Evolutionary conservation across 192 early-diverging fungal species (phyloP), one percentile per base, ranked within the genome.

Genomic region (Coemansia sp.): DNA sequence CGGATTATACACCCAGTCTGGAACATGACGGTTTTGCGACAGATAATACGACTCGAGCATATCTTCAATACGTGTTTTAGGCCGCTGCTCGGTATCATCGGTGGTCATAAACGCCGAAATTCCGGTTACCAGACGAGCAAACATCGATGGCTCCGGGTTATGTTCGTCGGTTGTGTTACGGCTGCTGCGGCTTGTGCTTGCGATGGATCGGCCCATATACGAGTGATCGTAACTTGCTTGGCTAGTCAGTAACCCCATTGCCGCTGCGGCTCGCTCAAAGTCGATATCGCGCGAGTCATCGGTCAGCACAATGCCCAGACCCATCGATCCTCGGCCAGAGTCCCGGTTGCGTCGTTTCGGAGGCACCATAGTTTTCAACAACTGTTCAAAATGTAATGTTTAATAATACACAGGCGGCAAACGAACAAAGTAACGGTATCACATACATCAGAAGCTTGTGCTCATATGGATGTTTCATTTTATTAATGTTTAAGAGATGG

Each of bases 21-120:
- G 77, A 3, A 80, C 77, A 0, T 43, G 45, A 0, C 69, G 60
- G 22, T 66, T 69, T 47, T 80, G 77, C 6, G 69, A 67, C 25
- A 71, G 11, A 35, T 80, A 80, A 29, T 73, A 80, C 0, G 77
- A 63, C 21, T 71, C 72, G 15, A 80, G 77, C 65, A 80, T 80
- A 24, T 80, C 77, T 45, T 80, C 72, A 43, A 75, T 65, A 5
- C 70, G 77, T 17, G 77, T 60, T 43, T 79, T 79, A 19, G 9
- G 17, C 29, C 9, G 7, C 43, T 55, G 11, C 35, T 64, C 37
- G 24, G 47, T 49, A 25, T 52, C 57, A 2, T 38, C 48, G 0
- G 71, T 67, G 4, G 67, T 64, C 67, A 79, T 63, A 1, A 79
- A 62, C 9, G 76, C n/a, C 0, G 66, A 25, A 5, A 79, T 57